Evolutionary conservation across 768 basidiomycete species (phyloP).

Genomic region (Pisolithus microcarpus): DNA sequence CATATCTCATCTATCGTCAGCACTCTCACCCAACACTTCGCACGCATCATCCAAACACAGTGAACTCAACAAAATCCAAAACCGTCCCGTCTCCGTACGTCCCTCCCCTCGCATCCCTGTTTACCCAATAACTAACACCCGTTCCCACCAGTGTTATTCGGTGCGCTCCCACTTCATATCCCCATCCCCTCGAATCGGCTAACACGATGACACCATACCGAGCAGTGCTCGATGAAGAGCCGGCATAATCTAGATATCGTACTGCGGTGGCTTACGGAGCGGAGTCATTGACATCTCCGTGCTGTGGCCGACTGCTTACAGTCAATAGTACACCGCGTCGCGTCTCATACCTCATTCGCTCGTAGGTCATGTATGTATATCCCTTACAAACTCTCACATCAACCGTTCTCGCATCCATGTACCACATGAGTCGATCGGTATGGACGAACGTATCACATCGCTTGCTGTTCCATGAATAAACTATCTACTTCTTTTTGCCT

Average conservation of each 20-base stretch:
- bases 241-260: slow-evolving; percentile 95
- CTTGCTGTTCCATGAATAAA: too few species aligned
- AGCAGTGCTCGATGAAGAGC: slow-evolving; percentile 92
- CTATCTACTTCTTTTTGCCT: too few species aligned
- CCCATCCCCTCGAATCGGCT: background rate
- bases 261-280: slow-evolving; percentile 76
- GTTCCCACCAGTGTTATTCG: slow-evolving; percentile 60
- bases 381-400: background rate
- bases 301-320: too few species aligned
- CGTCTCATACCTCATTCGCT: background rate
- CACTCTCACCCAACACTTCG: background rate
- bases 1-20: background rate
- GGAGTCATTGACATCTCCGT: slow-evolving; percentile 46
- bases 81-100: slow-evolving; percentile 81
- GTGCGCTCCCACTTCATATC: slow-evolving; percentile 33
- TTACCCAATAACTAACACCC: background rate
- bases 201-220: background rate
- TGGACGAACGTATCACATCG: too few species aligned
- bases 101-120: background rate
- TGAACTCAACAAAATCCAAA: slow-evolving; percentile 70
- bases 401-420: too few species aligned
- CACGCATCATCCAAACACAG: slow-evolving; percentile 2
- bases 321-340: too few species aligned
- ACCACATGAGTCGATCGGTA: too few species aligned
- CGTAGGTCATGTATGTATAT: background rate